phyloP scores from a whole-genome alignment of 1,284 basidiomycete species.

The Microbotryum intermedium region DNA sequence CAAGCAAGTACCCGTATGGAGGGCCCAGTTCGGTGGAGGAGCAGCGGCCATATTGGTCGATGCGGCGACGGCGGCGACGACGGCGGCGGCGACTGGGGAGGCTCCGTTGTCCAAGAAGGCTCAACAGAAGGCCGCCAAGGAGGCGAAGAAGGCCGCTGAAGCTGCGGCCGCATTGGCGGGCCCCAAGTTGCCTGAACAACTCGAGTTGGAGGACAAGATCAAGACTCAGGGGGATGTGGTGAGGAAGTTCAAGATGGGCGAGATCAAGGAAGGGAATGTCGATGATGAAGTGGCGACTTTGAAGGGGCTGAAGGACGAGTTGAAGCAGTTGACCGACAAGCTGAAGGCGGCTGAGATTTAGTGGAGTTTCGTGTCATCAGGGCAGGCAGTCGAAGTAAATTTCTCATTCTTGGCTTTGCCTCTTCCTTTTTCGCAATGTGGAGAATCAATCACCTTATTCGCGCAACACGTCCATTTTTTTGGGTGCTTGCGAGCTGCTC shows the following conservation, averaged over 20 bases:
- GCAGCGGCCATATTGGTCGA: slow-evolving; percentile 39
- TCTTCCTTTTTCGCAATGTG: too few species aligned
- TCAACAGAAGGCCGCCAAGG: slow-evolving; percentile 25
- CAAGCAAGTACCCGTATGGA: slow-evolving; percentile 76
- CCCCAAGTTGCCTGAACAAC: slow-evolving; percentile 56
- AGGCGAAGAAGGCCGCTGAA: slow-evolving; percentile 38
- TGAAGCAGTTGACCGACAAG: slow-evolving; percentile 44
- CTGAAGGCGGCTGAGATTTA: slow-evolving; percentile 8
- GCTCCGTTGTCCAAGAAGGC: slow-evolving; percentile 49
- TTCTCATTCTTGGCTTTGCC: background rate
- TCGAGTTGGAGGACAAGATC: slow-evolving; percentile 60
- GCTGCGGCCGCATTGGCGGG: slow-evolving; percentile 42
- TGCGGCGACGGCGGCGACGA: slow-evolving; percentile 32
- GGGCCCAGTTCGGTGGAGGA: slow-evolving; percentile 67
- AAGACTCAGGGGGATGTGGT: slow-evolving; percentile 64
- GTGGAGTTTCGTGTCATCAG: background rate
- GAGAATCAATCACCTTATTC: too few species aligned
- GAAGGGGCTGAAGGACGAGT: slow-evolving; percentile 55
- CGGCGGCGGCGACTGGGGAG: slow-evolving; percentile 22
- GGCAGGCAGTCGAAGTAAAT: background rate
- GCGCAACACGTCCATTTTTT: too few species aligned
- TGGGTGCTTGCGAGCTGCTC: too few species aligned
- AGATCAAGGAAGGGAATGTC: slow-evolving; percentile 43
- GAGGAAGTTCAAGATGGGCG: slow-evolving; percentile 57
- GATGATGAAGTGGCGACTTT: slow-evolving; percentile 47